Evolutionary conservation across 345 rosid genomes (phyloP).

Genomic region (Citrus mangshanensis): DNA sequence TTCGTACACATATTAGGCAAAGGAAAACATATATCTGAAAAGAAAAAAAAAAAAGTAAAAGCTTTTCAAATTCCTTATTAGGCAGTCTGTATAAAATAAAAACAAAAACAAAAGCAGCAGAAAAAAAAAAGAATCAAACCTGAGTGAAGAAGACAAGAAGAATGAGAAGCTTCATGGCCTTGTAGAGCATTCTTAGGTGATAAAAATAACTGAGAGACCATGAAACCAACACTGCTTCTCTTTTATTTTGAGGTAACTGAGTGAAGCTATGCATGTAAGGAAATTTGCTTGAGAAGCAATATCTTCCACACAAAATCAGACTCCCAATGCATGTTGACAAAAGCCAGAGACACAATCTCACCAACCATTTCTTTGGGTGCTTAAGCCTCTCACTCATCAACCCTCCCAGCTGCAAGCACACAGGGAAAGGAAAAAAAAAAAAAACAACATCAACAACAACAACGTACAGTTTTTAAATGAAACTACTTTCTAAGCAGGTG

Average conservation of each 20-base stretch:
- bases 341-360: slow-evolving; percentile 47
- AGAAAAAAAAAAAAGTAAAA: neutral
- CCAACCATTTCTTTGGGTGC: slow-evolving; percentile 74
- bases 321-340: slow-evolving; percentile 76
- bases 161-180: slow-evolving; percentile 50
- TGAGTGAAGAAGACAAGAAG: slow-evolving; percentile 68
- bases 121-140: slow-evolving; percentile 26
- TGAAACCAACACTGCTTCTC: slow-evolving; percentile 41
- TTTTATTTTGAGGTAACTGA: slow-evolving; percentile 34
- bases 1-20: too few relatives aligned
- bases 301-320: slow-evolving; percentile 61
- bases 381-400: slow-evolving; percentile 49
- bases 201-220: slow-evolving; percentile 57
- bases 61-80: neutral
- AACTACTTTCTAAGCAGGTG: neutral
- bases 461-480: neutral
- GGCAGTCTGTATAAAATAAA: too few relatives aligned
- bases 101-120: too few relatives aligned
- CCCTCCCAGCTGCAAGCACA: slow-evolving; percentile 45
- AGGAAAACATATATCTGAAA: too few relatives aligned
- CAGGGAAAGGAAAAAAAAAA: neutral
- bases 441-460: neutral
- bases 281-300: slow-evolving; percentile 40
- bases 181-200: slow-evolving; percentile 55
- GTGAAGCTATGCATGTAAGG: slow-evolving; percentile 57